phyloP scores from a whole-genome alignment of 106 monocot genomes.

The Xerophyta viscosa region DNA sequence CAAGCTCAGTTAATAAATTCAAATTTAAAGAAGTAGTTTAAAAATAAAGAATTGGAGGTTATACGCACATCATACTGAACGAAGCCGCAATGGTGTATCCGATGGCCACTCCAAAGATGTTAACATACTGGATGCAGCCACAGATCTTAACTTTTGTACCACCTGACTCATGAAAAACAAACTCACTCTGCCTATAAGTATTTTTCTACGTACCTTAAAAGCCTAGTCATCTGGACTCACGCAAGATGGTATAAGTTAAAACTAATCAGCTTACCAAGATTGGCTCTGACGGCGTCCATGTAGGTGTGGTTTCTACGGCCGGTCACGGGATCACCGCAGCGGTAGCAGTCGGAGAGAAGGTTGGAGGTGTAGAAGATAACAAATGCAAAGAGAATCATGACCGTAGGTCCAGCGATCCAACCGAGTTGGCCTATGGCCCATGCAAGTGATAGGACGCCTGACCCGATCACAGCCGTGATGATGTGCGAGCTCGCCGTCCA shows the following conservation, averaged over 20 bases:
- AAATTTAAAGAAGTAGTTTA: too few relatives aligned
- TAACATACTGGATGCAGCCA: conserved; percentile 48
- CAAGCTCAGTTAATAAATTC: too few relatives aligned
- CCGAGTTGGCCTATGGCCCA: conserved; percentile 68
- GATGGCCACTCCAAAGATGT: conserved; percentile 53
- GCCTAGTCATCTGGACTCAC: too few relatives aligned
- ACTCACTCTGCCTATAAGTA: too few relatives aligned
- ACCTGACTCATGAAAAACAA: too few relatives aligned
- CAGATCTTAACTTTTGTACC: conserved; percentile 50
- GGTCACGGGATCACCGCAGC: conserved; percentile 43
- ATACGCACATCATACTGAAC: conserved; percentile 59
- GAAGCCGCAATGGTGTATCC: conserved; percentile 73
- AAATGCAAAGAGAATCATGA: conserved; percentile 47
- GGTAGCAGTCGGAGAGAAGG: conserved; percentile 68
- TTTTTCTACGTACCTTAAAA: too few relatives aligned
- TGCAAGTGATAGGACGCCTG: conserved; percentile 56
- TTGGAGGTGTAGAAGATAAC: conserved; percentile 55
- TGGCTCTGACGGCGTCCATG: conserved; percentile 56
- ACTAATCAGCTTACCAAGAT: conserved; percentile 54
- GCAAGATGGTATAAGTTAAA: too few relatives aligned
- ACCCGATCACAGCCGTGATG: conserved; percentile 64
- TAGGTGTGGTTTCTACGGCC: conserved; percentile 75
- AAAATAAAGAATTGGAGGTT: too few relatives aligned
- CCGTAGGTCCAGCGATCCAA: conserved; percentile 50
- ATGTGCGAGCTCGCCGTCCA: conserved; percentile 63